Evolutionary conservation across 305 asterid genomes (phyloP).

Genomic region (Fraxinus sp.): DNA sequence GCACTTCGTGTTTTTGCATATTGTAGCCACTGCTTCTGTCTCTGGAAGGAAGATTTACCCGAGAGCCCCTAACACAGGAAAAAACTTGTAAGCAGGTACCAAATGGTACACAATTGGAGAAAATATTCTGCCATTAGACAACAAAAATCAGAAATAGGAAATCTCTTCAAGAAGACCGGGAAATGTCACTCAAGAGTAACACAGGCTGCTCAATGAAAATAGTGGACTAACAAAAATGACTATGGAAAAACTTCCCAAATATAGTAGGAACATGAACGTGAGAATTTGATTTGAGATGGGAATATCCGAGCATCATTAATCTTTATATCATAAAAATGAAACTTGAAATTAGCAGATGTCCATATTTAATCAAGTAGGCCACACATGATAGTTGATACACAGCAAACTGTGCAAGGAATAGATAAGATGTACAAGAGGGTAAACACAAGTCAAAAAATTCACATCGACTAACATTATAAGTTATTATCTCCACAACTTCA

Average conservation of each 20-base stretch:
- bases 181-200: neutral
- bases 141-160: neutral
- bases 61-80: conserved; percentile 66
- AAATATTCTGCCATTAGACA: neutral
- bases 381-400: neutral
- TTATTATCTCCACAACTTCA: conserved; percentile 86
- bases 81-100: neutral
- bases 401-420: neutral
- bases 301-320: neutral
- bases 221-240: neutral
- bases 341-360: neutral
- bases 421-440: neutral
- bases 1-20: conserved; percentile 97
- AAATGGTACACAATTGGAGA: neutral
- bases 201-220: neutral
- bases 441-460: conserved; percentile 8
- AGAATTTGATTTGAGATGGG: neutral
- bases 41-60: conserved; percentile 83
- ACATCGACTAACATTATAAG: conserved; percentile 65
- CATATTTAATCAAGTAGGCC: neutral
- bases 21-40: conserved; percentile 91
- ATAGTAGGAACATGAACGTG: neutral
- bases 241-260: neutral
- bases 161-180: neutral
- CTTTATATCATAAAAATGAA: neutral